Evolutionary conservation across 768 basidiomycete genomes (phyloP), one percentile per base, ranked within the genome.

Genomic region (Xerocomus brunneocitrinus): DNA sequence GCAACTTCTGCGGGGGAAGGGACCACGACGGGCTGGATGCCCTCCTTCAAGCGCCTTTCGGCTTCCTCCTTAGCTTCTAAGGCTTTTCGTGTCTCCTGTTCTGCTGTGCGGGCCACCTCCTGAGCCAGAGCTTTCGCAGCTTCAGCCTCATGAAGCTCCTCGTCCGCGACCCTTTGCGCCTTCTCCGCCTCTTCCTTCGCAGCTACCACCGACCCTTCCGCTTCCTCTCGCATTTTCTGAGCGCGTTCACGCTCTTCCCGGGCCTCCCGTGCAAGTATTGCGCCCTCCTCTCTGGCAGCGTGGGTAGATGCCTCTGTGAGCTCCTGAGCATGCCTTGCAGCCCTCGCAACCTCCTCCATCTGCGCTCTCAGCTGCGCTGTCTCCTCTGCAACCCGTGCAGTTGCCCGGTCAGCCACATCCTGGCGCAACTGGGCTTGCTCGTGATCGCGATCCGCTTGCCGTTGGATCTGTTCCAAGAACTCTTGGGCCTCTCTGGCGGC

Each of bases 11-110:
- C 53, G 2, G 46, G 56, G 4, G 62, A 48, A 4, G 67, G 69
- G 7, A 48, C 59, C 22, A 62, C 62, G 14, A 63, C 53, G 4
- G 64, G 66, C 40, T 66, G 67, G 3, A 67, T 62, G 5, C 64
- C 66, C 27, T 67, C 52, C 50, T 58, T 65, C 47, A 62, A 28
- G 7, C 40, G 43, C 9, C 43, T 52, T 35, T 67, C 60, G 3
- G 57, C 63, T 1, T 67, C 63, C 25, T 52, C 22, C 45, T 47
- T 55, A 1, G 54, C 58, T 22, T 43, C 43, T 0, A 25, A n/a
- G 0, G 62, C 59, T 6, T 35, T 53, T 28, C 8, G n/a, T 1
- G 49, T 25, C n/a, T 62, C 60, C 27, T 64, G 60, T 1, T 47
- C 47, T 1, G 65, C 65, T 3, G 38, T 27, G 16, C 55, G 52